Conservation (phyloP, 116 monocot species). For the Papilionanthe hybrid region DNA sequence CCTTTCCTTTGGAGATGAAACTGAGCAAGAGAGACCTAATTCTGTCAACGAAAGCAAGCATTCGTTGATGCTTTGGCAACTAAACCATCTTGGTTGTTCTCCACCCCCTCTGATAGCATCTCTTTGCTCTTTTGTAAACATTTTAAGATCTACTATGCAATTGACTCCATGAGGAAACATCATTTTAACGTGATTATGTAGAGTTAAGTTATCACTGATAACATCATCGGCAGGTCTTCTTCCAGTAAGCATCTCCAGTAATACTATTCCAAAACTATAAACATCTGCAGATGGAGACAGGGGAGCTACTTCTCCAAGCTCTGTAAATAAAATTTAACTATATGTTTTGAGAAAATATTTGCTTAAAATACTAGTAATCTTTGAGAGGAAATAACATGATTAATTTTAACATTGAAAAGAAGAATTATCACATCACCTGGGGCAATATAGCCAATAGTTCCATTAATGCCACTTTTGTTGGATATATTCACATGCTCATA, state of each 20-base stretch:
- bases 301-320: constrained; percentile 12
- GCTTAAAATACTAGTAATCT: too few relatives aligned
- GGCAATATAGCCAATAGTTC: constrained; percentile 38
- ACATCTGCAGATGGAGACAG: constrained; percentile 25
- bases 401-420: background rate
- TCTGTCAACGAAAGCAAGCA: too few relatives aligned
- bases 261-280: constrained; percentile 34
- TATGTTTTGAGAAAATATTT: too few relatives aligned
- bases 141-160: constrained; percentile 17
- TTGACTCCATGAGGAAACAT: constrained; percentile 12
- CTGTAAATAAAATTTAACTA: background rate
- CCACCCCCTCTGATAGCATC: background rate
- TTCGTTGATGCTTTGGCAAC: background rate
- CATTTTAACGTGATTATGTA: constrained; percentile 12
- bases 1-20: too few relatives aligned
- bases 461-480: constrained; percentile 18
- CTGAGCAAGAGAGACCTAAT: too few relatives aligned
- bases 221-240: constrained; percentile 18
- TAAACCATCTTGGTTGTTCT: too few relatives aligned
- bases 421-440: constrained; percentile 16
- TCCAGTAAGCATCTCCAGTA: constrained; percentile 28
- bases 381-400: too few relatives aligned
- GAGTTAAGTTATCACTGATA: constrained; percentile 17
- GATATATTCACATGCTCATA: background rate
- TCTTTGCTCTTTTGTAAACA: background rate